Base-by-base conservation (phyloP, 177 flowering plant genomes). In the Tripterygium wilfordii region DNA sequence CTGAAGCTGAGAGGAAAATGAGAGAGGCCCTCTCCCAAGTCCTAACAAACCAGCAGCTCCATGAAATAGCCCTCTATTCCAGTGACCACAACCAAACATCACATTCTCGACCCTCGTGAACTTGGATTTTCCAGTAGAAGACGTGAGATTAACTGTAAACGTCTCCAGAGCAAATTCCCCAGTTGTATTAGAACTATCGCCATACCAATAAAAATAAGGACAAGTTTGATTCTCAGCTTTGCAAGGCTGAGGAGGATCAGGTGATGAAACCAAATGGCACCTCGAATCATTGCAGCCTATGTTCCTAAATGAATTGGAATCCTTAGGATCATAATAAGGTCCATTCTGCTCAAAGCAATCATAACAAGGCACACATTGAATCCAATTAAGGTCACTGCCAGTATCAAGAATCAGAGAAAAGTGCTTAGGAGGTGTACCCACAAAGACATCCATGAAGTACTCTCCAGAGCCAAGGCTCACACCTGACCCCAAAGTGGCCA, bases 51-150 rank as follows among this genome's bases (percentile, higher is more conserved):
- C 99, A 2, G 96, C 85, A 8, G 97, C 96, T 3, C 99, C 99
- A 53, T 82, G 97, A 48, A 92, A 92, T 5, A 86, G 70, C 10
- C 97, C 99, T 26, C 91, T 65, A 51, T 92, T 92, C 99, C 96
- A 86, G 57, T 92, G 99, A 6, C 99, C 99, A 51, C 96, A 86
- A 0, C 99, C 99, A 48, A 92, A 88, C 96, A 92, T 86, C 40
- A 92, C 80, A 43, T 84, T 72, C 70, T 88, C 85, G n/a, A 80
- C 85, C 23, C 29, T 42, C 60, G 35, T 37, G 38, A 75, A 72
- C 53, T 76, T 82, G 0, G 79, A 36, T 19, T 48, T 49, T n/a
- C 88, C 85, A 2, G 43, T 6, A 5, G 56, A 37, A 2, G 75
- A 4, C 0, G 96, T 84, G 5, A 86, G 69, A 39, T 92, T 92